phyloP scores from a whole-genome alignment of 2,329 filamentous ascomycete species.

The Fusarium annulatum region DNA sequence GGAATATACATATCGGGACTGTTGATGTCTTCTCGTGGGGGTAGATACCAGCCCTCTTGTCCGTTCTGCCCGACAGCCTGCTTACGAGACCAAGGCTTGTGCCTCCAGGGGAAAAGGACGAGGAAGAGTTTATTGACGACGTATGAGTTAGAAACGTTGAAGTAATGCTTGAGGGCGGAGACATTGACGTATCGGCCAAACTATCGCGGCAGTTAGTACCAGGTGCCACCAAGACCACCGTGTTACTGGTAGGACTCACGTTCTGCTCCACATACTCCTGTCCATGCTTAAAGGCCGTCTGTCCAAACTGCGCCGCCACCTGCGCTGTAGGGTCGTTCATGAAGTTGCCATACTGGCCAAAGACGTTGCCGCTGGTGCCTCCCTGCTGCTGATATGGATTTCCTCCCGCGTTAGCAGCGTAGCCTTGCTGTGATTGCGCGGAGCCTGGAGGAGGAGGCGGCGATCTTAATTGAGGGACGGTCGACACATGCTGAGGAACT shows the following conservation, averaged over 20 bases:
- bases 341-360: constrained; percentile 86
- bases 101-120: constrained; percentile 96
- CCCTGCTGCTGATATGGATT: constrained; percentile 80
- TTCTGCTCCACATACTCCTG: constrained; percentile 97
- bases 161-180: constrained; percentile 95
- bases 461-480: constrained; percentile 95
- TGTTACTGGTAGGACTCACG: constrained; percentile 62
- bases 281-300: constrained; percentile 89
- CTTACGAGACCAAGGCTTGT: constrained; percentile 96
- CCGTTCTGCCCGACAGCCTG: constrained; percentile 78
- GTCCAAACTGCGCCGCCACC: constrained; percentile 93
- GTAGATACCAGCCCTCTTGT: constrained; percentile 82
- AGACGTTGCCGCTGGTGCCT: constrained; percentile 63
- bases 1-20: constrained; percentile 99
- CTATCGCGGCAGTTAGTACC: constrained; percentile 47
- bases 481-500: constrained; percentile 97
- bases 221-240: neutral
- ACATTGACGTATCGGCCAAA: constrained; percentile 86
- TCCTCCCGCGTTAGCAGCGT: constrained; percentile 73
- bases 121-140: constrained; percentile 93
- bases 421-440: constrained; percentile 73
- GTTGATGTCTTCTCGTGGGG: constrained; percentile 94
- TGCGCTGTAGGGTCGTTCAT: constrained; percentile 96
- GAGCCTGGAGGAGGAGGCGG: constrained; percentile 83
- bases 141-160: constrained; percentile 98